These are phyloP conservation scores for Raffaelea ambrosiae DNA, from an alignment of 2,329 filamentous ascomycete species.

Conservation along the genomic window DNA sequence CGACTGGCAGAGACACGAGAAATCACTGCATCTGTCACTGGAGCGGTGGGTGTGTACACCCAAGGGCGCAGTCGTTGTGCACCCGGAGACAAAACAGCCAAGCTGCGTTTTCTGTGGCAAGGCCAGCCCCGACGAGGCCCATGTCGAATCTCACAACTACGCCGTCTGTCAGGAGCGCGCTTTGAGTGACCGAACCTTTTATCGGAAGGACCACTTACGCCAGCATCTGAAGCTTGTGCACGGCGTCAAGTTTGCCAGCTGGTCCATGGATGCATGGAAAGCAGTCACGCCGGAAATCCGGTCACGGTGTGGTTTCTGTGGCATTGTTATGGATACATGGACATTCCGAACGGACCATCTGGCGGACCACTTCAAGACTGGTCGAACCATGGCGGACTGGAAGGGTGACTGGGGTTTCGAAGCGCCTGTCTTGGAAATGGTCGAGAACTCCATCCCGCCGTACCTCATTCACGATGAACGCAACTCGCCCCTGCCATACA, in stretches of 20 bases:
- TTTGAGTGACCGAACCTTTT: constrained; percentile 54
- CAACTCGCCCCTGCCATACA: constrained; percentile 45
- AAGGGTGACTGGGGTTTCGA: constrained; percentile 65
- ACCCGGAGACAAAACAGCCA: constrained; percentile 48
- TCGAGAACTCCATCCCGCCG: constrained; percentile 59
- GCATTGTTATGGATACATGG: constrained; percentile 54
- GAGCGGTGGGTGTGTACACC: constrained; percentile 59
- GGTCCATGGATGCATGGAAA: constrained; percentile 60
- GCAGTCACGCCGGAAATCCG: constrained; percentile 51
- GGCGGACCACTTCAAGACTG: constrained; percentile 60
- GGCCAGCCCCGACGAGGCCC: constrained; percentile 44
- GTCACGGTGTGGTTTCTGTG: constrained; percentile 59
- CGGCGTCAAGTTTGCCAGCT: constrained; percentile 49
- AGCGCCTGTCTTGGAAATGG: constrained; percentile 48
- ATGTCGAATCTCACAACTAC: constrained; percentile 52
- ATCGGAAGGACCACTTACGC: constrained; percentile 58
- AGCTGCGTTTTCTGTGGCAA: constrained; percentile 53
- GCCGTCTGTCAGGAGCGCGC: constrained; percentile 59
- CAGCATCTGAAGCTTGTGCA: constrained; percentile 58
- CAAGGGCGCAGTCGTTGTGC: constrained; percentile 44
- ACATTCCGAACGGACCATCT: constrained; percentile 52
- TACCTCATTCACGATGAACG: constrained; percentile 59
- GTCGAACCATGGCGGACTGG: constrained; percentile 60
- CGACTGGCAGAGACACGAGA: constrained; percentile 64
- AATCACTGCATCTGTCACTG: constrained; percentile 55